phyloP scores from a whole-genome alignment of 805 yeast species.

The Jamesozyma piceae region DNA sequence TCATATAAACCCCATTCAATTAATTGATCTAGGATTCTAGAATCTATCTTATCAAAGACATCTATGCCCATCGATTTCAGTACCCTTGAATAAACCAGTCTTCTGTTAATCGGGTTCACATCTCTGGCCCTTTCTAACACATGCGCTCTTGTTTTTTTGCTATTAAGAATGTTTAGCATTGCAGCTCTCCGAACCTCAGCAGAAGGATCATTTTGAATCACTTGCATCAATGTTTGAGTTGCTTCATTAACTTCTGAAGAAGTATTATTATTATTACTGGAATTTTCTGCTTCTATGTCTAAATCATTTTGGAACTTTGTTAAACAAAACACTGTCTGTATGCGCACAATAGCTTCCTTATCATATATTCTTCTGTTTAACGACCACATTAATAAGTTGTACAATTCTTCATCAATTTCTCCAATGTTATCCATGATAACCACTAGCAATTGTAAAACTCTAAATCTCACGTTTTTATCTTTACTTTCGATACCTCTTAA shows the following conservation, averaged over 20 bases:
- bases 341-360: conserved; percentile 67
- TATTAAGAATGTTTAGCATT: conserved; percentile 56
- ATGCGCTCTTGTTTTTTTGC: conserved; percentile 42
- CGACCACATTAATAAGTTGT: conserved; percentile 50
- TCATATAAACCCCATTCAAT: conserved; percentile 82
- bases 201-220: conserved; percentile 67
- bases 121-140: conserved; percentile 80
- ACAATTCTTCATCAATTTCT: conserved; percentile 66
- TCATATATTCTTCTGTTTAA: conserved; percentile 59
- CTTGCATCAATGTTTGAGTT: conserved; percentile 37
- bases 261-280: conserved; percentile 8
- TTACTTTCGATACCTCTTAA: conserved; percentile 71
- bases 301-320: conserved; percentile 64
- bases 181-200: conserved; percentile 88
- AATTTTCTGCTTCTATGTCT: conserved; percentile 11
- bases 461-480: conserved; percentile 66
- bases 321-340: conserved; percentile 75
- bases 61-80: conserved; percentile 61
- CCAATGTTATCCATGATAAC: conserved; percentile 61
- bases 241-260: conserved; percentile 23
- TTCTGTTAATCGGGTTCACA: conserved; percentile 58
- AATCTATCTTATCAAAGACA: conserved; percentile 29
- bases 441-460: conserved; percentile 70
- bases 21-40: conserved; percentile 51
- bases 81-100: conserved; percentile 59